A percentile compares a stretch with the other conserved stretches of the same genome.
These are phyloP conservation scores for Onygenales sp. DNA, from an alignment of 2,329 filamentous ascomycete genomes.

Conservation along the genomic window DNA sequence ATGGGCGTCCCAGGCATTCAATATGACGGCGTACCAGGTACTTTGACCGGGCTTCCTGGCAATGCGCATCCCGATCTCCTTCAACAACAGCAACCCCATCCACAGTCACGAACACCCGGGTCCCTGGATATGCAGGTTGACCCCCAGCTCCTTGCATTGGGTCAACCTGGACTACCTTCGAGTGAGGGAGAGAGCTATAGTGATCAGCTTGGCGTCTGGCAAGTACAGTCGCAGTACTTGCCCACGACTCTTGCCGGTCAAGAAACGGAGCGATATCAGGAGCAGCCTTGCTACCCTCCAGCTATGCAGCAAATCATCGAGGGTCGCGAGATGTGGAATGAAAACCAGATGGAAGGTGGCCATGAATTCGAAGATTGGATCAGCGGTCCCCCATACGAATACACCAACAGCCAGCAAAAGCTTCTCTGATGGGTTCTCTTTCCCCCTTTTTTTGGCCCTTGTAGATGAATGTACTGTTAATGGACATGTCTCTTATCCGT, in stretches of 20 bases:
- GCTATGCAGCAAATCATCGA: constrained; percentile 23
- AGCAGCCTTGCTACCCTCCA: constrained; percentile 15
- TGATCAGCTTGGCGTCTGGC: constrained; percentile 17
- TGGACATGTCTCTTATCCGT: background rate
- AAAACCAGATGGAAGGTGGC: constrained; percentile 28
- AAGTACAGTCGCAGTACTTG: constrained; percentile 15
- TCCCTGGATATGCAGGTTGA: constrained; percentile 28
- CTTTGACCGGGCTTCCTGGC: constrained; percentile 35
- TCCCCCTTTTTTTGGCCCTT: background rate
- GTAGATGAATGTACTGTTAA: background rate
- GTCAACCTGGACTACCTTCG: constrained; percentile 4
- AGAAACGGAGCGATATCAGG: constrained; percentile 11
- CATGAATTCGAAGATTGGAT: constrained; percentile 41
- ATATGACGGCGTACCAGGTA: constrained; percentile 20
- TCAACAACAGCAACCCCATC: constrained; percentile 15
- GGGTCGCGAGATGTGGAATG: constrained; percentile 25
- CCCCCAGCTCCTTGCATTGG: constrained; percentile 30
- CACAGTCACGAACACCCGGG: constrained; percentile 16
- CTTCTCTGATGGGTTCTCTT: background rate
- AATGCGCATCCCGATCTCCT: constrained; percentile 35
- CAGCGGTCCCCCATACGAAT: constrained; percentile 9
- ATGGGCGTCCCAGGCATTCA: constrained; percentile 20
- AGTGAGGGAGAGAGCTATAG: constrained; percentile 9
- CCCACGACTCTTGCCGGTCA: constrained; percentile 5
- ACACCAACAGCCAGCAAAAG: background rate